Base-by-base conservation (phyloP, 306 rosid species). In the Gillenia trifoliata region DNA sequence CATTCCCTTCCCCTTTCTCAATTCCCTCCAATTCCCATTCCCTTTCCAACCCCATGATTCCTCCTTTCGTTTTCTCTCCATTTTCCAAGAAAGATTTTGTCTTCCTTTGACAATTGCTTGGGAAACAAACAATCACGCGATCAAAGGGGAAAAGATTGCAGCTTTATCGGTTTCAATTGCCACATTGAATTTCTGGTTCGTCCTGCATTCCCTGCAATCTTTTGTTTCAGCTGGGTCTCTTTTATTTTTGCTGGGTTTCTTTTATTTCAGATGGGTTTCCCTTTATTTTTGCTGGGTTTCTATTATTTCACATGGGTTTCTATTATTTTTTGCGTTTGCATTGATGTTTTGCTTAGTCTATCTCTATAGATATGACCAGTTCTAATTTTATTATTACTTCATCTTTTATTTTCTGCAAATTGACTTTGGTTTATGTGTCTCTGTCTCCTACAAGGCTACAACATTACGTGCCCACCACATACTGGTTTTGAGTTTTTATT, bases 381-480 rank as follows among this genome's bases (percentile, higher is more conserved):
- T 75, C 64, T 60, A 68, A 29, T 25, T 57, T 41, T 25, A 2
- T 71, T 71, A 23, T 71, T 22, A 23, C 6, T n/a, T 23, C n/a
- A 3, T n/a, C 11, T 56, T 4, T 10, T 57, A 11, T 25, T 8
- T 22, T 57, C 30, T 23, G 13, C n/a, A 72, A 76, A 31, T 74
- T 84, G 84, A 79, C 88, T 70, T 52, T 64, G 64, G 28, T 68
- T 63, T 45, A 20, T 38, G 2, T 62, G 36, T 77, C 26, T 64
- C 12, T 79, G 77, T 70, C 54, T 81, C 67, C 6, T 47, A n/a
- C n/a, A n/a, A n/a, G n/a, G n/a, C 34, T 56, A 73, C 68, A 55
- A 56, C 84, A 64, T 68, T 74, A 86, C 86, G 86, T 85, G 88
- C 87, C 68, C 28, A 19, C 79, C 87, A 74, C 86, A 36, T 66